Evolutionary conservation across 1,284 basidiomycete species (phyloP).

Genomic region (Sporisorium graminicola): DNA sequence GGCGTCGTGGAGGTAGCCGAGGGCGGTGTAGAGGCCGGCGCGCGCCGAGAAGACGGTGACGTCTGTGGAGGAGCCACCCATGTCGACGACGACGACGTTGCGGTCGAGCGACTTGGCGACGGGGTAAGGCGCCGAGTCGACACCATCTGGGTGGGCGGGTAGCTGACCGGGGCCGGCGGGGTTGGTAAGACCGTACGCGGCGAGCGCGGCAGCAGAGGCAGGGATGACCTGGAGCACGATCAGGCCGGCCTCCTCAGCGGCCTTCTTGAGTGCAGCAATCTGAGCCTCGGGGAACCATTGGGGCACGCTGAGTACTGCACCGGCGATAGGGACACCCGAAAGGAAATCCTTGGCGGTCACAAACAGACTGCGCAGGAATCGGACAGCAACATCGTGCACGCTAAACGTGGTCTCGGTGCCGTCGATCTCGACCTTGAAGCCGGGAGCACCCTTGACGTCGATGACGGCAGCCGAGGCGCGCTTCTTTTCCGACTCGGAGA

Average conservation of each 20-base stretch:
- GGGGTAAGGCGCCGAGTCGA: conserved; percentile 70
- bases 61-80: conserved; percentile 75
- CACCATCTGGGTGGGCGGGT: conserved; percentile 66
- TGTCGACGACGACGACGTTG: conserved; percentile 74
- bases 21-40: conserved; percentile 74
- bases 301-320: conserved; percentile 89
- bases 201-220: conserved; percentile 81
- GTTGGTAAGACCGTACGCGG: conserved; percentile 72
- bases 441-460: conserved; percentile 73
- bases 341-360: conserved; percentile 93
- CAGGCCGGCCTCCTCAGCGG: conserved; percentile 81
- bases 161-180: conserved; percentile 71
- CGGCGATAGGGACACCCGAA: conserved; percentile 80
- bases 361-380: conserved; percentile 87
- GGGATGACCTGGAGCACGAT: conserved; percentile 85
- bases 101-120: conserved; percentile 73
- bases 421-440: conserved; percentile 81
- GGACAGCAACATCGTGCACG: conserved; percentile 84
- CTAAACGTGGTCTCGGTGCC: conserved; percentile 80
- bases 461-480: conserved; percentile 87
- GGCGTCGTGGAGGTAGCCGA: conserved; percentile 72
- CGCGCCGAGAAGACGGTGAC: conserved; percentile 73
- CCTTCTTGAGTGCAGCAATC: conserved; percentile 79
- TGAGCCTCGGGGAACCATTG: conserved; percentile 79
- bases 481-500: conserved; percentile 78